Conservation (phyloP, 1,284 basidiomycete species). For the Sanguinoderma infundibulare region DNA sequence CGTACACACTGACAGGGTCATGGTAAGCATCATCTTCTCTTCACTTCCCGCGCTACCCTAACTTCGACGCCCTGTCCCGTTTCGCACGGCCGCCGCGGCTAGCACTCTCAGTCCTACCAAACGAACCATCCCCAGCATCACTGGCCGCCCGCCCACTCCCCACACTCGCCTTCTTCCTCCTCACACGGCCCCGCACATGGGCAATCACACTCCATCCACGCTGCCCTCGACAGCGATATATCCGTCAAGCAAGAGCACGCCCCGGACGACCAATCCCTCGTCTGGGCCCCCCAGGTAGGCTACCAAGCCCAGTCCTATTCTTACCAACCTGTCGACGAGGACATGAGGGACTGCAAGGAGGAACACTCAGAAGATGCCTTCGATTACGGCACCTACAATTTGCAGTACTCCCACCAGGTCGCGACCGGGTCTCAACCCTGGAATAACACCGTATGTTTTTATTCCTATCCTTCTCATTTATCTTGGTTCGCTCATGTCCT, state of each 20-base stretch:
- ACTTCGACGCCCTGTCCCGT: background rate
- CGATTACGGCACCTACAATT: background rate
- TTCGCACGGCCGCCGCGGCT: too few relatives aligned
- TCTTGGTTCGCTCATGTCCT: background rate
- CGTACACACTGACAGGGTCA: background rate
- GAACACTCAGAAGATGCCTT: background rate
- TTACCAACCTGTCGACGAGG: background rate
- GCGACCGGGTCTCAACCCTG: background rate
- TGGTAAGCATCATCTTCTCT: background rate
- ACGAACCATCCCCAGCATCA: background rate
- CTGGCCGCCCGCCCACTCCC: background rate
- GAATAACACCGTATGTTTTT: background rate
- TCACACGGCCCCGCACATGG: background rate
- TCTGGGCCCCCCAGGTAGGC: background rate
- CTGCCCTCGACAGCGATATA: background rate
- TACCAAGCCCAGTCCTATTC: background rate
- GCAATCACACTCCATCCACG: background rate
- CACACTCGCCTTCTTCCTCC: background rate
- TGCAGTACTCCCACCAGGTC: constrained; percentile 2
- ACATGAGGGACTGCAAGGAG: constrained; percentile 8
- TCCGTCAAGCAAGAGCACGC: background rate
- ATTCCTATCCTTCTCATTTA: background rate
- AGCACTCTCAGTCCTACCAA: too few relatives aligned
- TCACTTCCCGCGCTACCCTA: background rate
- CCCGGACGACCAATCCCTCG: background rate